Base-by-base conservation (phyloP, 495 filamentous ascomycete genomes). In the Aspergillus baeticus region DNA sequence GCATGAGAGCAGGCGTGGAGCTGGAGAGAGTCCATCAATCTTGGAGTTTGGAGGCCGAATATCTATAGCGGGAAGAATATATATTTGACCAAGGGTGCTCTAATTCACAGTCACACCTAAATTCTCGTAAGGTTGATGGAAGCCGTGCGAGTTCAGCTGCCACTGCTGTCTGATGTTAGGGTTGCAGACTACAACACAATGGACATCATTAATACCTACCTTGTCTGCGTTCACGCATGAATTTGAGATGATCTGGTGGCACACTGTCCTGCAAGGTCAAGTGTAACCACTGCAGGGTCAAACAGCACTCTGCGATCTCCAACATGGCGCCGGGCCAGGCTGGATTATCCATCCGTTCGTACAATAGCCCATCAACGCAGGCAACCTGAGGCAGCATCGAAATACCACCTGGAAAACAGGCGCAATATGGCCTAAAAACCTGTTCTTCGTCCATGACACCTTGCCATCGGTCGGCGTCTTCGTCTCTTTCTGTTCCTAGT, bases 31-130 rank as follows among this genome's bases (percentile, higher is more conserved):
- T 26, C 15, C 43, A 46, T 33, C 43, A 29, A 51, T 31, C 7
- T 51, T 39, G 21, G 13, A 41, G 22, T 47, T 15, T 35, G 13
- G 18, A 7, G 35, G 14, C 5, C 18, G 22, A 26, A 51, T 17
- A 41, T 51, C n/a, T 10, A 41, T 8, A n/a, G 50, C 50, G 3
- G 37, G 35, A 8, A 43, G 50, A 15, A n/a, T n/a, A n/a, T n/a
- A 23, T 29, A 20, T 43, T 33, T 33, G 36, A 29, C 50, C 50
- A 52, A 1, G 36, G 50, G 3, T 42, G 15, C 10, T 48, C 45
- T 2, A n/a, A 5, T 42, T 18, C 39, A 20, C 17, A 15, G 66
- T 76, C 75, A 42, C 39, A 42, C 39, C 39, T 18, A 42, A 48
- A 23, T 13, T 3, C 45, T 17, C 45, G 26, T 3, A 48, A 14